Evolutionary conservation across 2,329 filamentous ascomycete genomes (phyloP).

Genomic region (Clonostachys sp.): DNA sequence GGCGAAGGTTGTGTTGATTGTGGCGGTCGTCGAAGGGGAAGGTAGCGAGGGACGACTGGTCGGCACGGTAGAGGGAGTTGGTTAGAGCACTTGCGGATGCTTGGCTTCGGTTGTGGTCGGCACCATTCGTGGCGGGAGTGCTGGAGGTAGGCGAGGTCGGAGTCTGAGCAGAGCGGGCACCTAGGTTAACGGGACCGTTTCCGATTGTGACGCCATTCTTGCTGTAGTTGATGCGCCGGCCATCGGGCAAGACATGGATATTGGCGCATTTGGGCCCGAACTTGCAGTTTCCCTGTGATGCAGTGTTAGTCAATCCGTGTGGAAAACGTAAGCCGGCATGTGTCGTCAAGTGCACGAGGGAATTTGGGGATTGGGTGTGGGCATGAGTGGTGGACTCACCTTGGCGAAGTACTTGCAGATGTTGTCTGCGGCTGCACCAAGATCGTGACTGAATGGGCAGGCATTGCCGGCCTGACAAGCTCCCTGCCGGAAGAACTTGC

Average conservation of each 20-base stretch:
- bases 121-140: slow-evolving; percentile 1
- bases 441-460: slow-evolving; percentile 94
- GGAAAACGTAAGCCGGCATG: background rate
- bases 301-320: background rate
- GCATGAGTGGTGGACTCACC: slow-evolving; percentile 40
- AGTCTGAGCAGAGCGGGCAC: slow-evolving; percentile 55
- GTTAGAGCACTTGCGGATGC: slow-evolving; percentile 68
- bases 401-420: slow-evolving; percentile 99
- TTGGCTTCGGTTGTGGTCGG: slow-evolving; percentile 35
- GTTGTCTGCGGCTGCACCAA: slow-evolving; percentile 77
- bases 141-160: slow-evolving; percentile 34
- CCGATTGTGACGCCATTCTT: slow-evolving; percentile 65
- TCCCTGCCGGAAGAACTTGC: slow-evolving; percentile 98
- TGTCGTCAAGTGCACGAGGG: background rate
- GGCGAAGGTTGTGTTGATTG: slow-evolving; percentile 32
- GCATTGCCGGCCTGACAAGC: slow-evolving; percentile 93
- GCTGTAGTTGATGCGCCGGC: slow-evolving; percentile 80
- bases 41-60: slow-evolving; percentile 30
- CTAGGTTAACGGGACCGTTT: slow-evolving; percentile 54
- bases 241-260: slow-evolving; percentile 91
- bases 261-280: slow-evolving; percentile 98
- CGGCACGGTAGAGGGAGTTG: slow-evolving; percentile 39
- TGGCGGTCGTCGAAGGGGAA: slow-evolving; percentile 34
- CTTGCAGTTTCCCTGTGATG: slow-evolving; percentile 86
- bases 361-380: background rate